Conservation (phyloP, 2,329 filamentous ascomycete species). For the Colletotrichum ledebouriae region DNA sequence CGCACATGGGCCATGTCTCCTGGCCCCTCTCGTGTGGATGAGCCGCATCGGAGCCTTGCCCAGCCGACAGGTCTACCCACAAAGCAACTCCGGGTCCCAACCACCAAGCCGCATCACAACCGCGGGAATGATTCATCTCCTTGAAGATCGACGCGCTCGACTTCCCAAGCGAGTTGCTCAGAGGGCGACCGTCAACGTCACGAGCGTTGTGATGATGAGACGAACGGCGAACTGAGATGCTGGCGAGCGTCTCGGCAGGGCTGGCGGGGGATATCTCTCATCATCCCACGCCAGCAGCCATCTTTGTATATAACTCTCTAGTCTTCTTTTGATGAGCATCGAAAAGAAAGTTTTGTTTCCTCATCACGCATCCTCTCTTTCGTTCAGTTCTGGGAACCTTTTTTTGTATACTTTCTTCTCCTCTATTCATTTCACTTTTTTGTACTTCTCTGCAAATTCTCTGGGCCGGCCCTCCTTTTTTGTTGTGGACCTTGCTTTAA, state of each 20-base stretch:
- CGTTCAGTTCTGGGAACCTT: slow-evolving; percentile 45
- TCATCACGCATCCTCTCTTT: slow-evolving; percentile 37
- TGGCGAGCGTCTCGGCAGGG: neutral
- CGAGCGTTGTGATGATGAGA: slow-evolving; percentile 28
- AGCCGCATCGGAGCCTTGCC: slow-evolving; percentile 15
- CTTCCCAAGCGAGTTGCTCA: slow-evolving; percentile 26
- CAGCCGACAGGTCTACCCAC: slow-evolving; percentile 29
- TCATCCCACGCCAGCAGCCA: neutral
- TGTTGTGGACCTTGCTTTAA: slow-evolving; percentile 5
- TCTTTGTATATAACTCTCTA: slow-evolving; percentile 34
- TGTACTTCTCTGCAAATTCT: slow-evolving; percentile 31
- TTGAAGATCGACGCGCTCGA: slow-evolving; percentile 12
- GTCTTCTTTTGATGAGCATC: neutral
- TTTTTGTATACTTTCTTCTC: slow-evolving; percentile 18
- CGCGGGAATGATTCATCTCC: slow-evolving; percentile 2
- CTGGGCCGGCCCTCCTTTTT: slow-evolving; percentile 43
- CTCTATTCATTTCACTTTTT: slow-evolving; percentile 34
- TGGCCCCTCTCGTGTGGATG: slow-evolving; percentile 12
- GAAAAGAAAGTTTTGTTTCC: neutral
- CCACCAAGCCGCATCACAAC: slow-evolving; percentile 33
- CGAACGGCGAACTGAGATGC: slow-evolving; percentile 16
- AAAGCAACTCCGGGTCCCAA: slow-evolving; percentile 13
- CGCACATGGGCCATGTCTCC: slow-evolving; percentile 11
- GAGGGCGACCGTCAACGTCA: slow-evolving; percentile 8
- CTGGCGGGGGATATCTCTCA: neutral